Conservation (phyloP, 345 rosid genomes). For the Kernera saxatilis region DNA sequence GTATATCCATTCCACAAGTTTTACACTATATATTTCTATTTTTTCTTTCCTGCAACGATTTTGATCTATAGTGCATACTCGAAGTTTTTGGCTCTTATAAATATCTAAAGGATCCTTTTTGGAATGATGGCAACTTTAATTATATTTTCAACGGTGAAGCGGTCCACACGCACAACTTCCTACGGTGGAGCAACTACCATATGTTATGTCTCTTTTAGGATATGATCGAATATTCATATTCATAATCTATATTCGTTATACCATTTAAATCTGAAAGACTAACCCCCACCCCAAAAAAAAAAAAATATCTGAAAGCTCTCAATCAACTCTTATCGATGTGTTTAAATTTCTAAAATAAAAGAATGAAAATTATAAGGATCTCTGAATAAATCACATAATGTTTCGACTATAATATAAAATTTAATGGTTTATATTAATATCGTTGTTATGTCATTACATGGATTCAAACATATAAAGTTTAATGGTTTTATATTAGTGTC, state of each 20-base stretch:
- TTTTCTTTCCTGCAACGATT: not conserved
- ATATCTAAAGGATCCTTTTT: slow-evolving; percentile 21
- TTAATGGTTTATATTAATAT: no score
- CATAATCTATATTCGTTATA: not conserved
- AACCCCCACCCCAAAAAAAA: no score
- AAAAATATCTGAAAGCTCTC: slow-evolving; percentile 10
- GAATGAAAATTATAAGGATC: not conserved
- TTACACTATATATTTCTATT: not conserved
- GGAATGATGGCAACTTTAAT: slow-evolving; percentile 19
- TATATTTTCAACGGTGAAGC: slow-evolving; percentile 29
- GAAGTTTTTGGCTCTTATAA: not conserved
- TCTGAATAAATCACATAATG: not conserved
- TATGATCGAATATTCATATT: slow-evolving; percentile 20
- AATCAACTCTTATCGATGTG: not conserved
- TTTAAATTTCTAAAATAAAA: not conserved
- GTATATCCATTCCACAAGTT: slow-evolving; percentile 1
- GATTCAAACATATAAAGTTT: no score
- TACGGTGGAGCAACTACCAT: slow-evolving; percentile 34
- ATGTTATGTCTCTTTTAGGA: slow-evolving; percentile 22
- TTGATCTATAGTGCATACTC: slow-evolving; percentile 3
- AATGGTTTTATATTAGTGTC: no score
- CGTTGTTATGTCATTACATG: no score
- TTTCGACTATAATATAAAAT: not conserved
- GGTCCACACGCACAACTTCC: slow-evolving; percentile 37
- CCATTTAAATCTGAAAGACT: not conserved